phyloP scores from a whole-genome alignment of 208 protist species.

The Acanthamoeba quina region DNA sequence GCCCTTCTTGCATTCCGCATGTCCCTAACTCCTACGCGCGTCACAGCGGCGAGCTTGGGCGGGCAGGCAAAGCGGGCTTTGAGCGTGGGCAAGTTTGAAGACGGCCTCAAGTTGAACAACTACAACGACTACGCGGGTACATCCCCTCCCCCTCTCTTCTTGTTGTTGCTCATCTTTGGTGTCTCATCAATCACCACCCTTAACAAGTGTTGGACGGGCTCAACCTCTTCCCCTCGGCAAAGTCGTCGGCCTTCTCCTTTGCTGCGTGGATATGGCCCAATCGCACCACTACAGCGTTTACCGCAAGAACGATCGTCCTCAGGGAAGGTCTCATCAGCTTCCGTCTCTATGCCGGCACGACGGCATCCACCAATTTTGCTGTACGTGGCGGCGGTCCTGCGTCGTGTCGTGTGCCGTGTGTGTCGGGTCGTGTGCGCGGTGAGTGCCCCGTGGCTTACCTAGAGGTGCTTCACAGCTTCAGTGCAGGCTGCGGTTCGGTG shows the following conservation, averaged over 20 bases:
- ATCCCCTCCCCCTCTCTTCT: neutral
- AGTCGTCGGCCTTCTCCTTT: neutral
- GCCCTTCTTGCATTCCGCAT: too few relatives aligned
- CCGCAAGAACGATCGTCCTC: neutral
- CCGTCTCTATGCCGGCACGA: neutral
- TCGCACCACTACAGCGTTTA: neutral
- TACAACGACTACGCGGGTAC: neutral
- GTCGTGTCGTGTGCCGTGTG: too few relatives aligned
- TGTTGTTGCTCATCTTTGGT: neutral
- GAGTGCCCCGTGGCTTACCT: too few relatives aligned
- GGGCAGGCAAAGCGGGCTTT: neutral
- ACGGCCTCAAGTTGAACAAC: neutral
- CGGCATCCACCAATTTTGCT: too few relatives aligned
- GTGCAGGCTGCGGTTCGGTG: neutral
- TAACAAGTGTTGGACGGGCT: neutral
- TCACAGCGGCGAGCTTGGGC: neutral
- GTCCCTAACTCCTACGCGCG: too few relatives aligned
- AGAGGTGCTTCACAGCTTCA: neutral
- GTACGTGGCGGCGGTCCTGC: too few relatives aligned
- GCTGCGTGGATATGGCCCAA: conserved; percentile 1
- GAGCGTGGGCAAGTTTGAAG: neutral
- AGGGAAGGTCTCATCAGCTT: neutral
- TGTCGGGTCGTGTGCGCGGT: too few relatives aligned
- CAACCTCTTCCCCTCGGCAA: neutral
- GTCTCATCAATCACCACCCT: neutral